Percentiles rank a stretch among this genome's conserved stretches.
phyloP scores from a whole-genome alignment of 345 rosid genomes.

The Lepidium didymum region DNA sequence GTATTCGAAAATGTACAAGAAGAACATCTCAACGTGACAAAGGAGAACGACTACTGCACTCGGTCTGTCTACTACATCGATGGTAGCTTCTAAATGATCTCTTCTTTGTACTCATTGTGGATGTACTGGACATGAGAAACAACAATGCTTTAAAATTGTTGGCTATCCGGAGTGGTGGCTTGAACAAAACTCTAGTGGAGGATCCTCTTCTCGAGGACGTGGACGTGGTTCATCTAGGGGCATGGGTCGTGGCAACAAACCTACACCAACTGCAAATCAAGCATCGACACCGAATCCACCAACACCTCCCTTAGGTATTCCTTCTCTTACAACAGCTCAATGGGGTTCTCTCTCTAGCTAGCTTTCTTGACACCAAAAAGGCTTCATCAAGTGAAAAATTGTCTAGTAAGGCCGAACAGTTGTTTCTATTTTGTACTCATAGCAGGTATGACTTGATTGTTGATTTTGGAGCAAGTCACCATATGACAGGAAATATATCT shows the following conservation, averaged over 20 bases:
- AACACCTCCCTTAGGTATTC: background rate
- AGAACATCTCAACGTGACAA: background rate
- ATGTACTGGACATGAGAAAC: background rate
- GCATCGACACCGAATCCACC: fast-evolving
- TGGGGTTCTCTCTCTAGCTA: background rate
- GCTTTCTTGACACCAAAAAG: background rate
- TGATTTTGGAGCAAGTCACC: background rate
- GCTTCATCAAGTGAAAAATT: background rate
- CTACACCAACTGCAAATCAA: too few species aligned
- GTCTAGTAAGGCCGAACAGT: background rate
- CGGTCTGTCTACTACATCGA: background rate
- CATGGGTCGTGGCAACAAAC: too few species aligned
- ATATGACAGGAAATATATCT: background rate
- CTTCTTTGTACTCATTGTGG: background rate
- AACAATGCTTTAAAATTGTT: too few species aligned
- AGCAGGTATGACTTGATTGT: background rate
- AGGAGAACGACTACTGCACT: background rate
- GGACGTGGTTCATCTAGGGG: background rate
- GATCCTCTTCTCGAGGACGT: background rate
- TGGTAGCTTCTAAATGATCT: background rate
- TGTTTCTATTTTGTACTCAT: background rate
- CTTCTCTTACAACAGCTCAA: background rate
- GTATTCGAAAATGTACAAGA: background rate
- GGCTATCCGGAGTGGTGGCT: background rate
- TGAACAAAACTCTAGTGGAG: background rate